Conservation (phyloP, 331 rosid species). For the Cydonia oblonga region DNA sequence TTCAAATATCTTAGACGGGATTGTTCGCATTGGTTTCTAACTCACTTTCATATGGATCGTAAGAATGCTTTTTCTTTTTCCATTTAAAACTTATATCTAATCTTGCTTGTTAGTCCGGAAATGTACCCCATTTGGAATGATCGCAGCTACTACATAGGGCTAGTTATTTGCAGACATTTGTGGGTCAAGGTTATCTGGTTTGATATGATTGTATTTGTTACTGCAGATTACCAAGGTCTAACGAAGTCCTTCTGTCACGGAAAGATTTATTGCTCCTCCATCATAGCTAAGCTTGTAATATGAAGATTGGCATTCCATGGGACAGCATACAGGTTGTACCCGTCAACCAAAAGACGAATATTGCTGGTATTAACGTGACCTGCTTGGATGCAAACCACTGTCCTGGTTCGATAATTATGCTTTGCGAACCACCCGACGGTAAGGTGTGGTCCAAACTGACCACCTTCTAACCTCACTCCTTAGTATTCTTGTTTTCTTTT, state of each 20-base stretch:
- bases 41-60: conserved; percentile 97
- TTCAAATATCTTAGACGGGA: conserved; percentile 82
- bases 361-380: conserved; percentile 69
- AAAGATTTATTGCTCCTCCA: conserved; percentile 73
- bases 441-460: conserved; percentile 59
- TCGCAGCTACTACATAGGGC: not conserved
- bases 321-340: conserved; percentile 69
- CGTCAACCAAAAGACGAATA: conserved; percentile 52
- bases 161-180: not conserved
- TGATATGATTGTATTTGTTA: conserved; percentile 8
- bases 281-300: conserved; percentile 78
- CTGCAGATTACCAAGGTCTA: conserved; percentile 93
- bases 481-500: not conserved
- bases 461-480: conserved; percentile 12
- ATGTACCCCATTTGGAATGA: not conserved
- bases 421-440: conserved; percentile 81
- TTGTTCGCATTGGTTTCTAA: conserved; percentile 90
- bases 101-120: not conserved
- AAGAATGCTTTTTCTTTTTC: conserved; percentile 26
- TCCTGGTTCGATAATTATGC: conserved; percentile 77
- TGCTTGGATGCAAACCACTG: conserved; percentile 97
- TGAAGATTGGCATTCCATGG: conserved; percentile 85
- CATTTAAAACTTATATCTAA: not conserved
- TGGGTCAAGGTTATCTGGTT: conserved; percentile 11
- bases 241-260: conserved; percentile 88